These are phyloP conservation scores for Penicillium sp. DNA, from an alignment of 2,329 filamentous ascomycete species.

Conservation along the genomic window DNA sequence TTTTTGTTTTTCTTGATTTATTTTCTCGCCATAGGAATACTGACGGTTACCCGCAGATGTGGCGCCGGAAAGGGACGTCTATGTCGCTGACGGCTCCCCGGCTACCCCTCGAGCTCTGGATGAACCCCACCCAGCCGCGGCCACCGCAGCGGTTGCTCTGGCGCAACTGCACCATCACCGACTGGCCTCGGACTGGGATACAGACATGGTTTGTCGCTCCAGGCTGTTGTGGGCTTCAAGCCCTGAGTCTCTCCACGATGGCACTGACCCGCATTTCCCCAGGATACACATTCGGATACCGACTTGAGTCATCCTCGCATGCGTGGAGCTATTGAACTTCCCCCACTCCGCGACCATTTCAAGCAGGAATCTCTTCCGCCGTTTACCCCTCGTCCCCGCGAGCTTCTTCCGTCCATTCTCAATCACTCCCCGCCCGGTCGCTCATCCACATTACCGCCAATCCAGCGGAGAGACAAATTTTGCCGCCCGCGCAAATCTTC, in stretches of 20 bases:
- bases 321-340: constrained; percentile 67
- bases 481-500: constrained; percentile 80
- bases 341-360: constrained; percentile 65
- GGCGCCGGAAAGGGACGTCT: constrained; percentile 61
- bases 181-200: constrained; percentile 73
- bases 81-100: constrained; percentile 66
- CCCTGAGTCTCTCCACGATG: constrained; percentile 18
- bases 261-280: constrained; percentile 23
- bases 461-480: constrained; percentile 70
- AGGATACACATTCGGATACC: constrained; percentile 71
- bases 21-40: background rate
- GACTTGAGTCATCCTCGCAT: constrained; percentile 64
- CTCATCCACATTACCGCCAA: constrained; percentile 81
- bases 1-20: constrained; percentile 20
- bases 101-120: constrained; percentile 67
- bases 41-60: constrained; percentile 49
- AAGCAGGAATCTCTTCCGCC: constrained; percentile 72
- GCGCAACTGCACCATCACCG: constrained; percentile 81
- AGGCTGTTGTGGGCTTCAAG: constrained; percentile 7
- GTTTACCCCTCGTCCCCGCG: constrained; percentile 61
- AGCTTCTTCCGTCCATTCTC: constrained; percentile 79
- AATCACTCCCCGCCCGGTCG: constrained; percentile 76
- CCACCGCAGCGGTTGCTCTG: constrained; percentile 79
- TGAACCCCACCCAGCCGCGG: constrained; percentile 66
- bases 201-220: constrained; percentile 59